A percentile compares a stretch with the other conserved stretches of the same genome.
Conservation (phyloP, 495 filamentous ascomycete genomes). For the Clavariopsis aquatica region DNA sequence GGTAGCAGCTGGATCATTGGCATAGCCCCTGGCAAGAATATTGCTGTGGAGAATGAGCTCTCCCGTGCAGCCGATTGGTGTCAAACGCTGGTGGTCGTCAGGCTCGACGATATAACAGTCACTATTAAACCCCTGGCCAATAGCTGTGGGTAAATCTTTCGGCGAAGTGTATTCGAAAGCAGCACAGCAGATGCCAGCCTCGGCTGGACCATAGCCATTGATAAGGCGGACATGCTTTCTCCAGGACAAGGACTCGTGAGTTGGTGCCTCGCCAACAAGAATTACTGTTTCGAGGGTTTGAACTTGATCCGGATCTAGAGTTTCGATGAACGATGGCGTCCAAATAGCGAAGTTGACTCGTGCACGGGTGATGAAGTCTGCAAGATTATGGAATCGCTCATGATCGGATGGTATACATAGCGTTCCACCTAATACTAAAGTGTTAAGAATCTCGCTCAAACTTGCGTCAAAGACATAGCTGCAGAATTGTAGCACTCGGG, state of each 20-base stretch:
- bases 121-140: slow-evolving; percentile 34
- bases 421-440: background rate
- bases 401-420: background rate
- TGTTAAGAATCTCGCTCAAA: background rate
- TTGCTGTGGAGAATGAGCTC: too few species aligned
- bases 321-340: background rate
- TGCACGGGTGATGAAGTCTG: background rate
- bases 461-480: background rate
- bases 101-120: slow-evolving; percentile 37
- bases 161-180: background rate
- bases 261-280: slow-evolving; percentile 44
- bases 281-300: slow-evolving; percentile 40
- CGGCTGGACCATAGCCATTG: slow-evolving; percentile 55
- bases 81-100: slow-evolving; percentile 44
- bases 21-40: too few species aligned
- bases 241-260: slow-evolving; percentile 47
- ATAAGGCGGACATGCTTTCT: slow-evolving; percentile 45
- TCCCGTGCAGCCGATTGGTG: slow-evolving; percentile 50
- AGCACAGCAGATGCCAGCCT: slow-evolving; percentile 20
- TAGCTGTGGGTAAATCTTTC: slow-evolving; percentile 14
- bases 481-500: background rate
- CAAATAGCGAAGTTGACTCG: background rate
- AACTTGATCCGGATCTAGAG: background rate
- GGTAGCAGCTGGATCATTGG: too few species aligned
- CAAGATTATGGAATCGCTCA: background rate